These are phyloP conservation scores for Glycine latifolia DNA, from an alignment of 306 rosid species.

Conservation along the genomic window DNA sequence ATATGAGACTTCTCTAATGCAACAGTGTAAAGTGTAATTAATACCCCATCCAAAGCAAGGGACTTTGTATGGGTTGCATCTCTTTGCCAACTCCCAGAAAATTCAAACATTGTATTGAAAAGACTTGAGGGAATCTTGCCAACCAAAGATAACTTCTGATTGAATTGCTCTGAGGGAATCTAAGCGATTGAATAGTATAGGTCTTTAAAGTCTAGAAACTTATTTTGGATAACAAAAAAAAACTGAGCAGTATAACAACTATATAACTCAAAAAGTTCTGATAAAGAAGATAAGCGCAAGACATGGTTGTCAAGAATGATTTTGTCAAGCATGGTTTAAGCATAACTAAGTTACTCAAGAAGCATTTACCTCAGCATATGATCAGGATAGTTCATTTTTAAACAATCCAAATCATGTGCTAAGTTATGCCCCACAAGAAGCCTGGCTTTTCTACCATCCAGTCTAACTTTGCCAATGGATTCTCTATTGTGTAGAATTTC, in stretches of 20 bases:
- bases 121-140: too few species aligned
- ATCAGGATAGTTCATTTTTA: constrained; percentile 70
- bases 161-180: too few species aligned
- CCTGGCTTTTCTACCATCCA: constrained; percentile 74
- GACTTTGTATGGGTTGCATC: too few species aligned
- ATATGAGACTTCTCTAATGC: too few species aligned
- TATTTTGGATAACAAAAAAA: too few species aligned
- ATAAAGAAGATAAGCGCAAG: not conserved
- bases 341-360: constrained; percentile 33
- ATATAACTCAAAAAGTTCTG: not conserved
- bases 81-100: too few species aligned
- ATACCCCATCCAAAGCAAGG: too few species aligned
- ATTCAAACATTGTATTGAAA: too few species aligned
- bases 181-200: constrained; percentile 26
- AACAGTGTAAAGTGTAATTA: too few species aligned
- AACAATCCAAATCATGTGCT: constrained; percentile 77
- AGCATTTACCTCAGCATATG: constrained; percentile 73
- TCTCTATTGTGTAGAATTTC: constrained; percentile 76
- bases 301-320: not conserved
- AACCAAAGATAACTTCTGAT: too few species aligned
- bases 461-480: constrained; percentile 58
- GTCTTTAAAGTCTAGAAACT: not conserved
- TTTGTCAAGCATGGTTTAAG: constrained; percentile 5
- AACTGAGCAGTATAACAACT: not conserved
- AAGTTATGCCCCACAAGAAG: constrained; percentile 89